Evolutionary conservation across 306 rosid genomes (phyloP), one percentile per base, ranked within the genome.

Genomic region (Quillaja saponaria): DNA sequence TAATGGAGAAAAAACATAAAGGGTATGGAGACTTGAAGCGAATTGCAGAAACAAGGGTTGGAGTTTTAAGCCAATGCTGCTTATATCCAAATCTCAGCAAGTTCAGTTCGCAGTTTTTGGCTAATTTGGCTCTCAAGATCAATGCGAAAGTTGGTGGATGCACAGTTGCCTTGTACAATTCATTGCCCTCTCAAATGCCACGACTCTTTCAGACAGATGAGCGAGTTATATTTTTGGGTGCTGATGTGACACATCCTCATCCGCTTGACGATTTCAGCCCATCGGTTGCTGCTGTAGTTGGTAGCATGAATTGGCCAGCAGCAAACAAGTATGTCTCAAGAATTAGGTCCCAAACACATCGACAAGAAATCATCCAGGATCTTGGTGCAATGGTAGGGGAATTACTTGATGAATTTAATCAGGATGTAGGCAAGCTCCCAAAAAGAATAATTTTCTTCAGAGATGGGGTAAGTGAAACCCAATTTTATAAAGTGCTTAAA

Each of bases 221-320:
- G 76, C 96, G 97, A 0, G 95, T 69, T 33, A 87, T 94, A 63
- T 94, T 94, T 66, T 81, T 94, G 97, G 99, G 99, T 1, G 99
- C 99, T 2, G 99, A 94, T 67, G 99, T 94, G 10, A 94, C 99
- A 20, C 99, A 89, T 73, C 99, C 97, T 33, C 99, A 94, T 63
- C 99, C 99, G 13, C 91, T 94, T n/a, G 99, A 94, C 63, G 99
- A 94, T 64, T 80, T 67, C 11, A 94, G 99, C 73, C 99, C 99
- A 40, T 94, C 99, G 11, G 87, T 94, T 33, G 97, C 97, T 15
- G 99, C 99, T 52, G 99, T 94, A 45, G 99, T 94, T 66, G 90
- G 95, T 8, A 94, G 99, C 86, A 83, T 89, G 95, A 94, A 94
- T 44, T 94, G 99, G 99, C 99, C 99, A 7, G 83, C 96, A 46